phyloP scores from a whole-genome alignment of 2,329 filamentous ascomycete genomes.

The Colletotrichum sp. region DNA sequence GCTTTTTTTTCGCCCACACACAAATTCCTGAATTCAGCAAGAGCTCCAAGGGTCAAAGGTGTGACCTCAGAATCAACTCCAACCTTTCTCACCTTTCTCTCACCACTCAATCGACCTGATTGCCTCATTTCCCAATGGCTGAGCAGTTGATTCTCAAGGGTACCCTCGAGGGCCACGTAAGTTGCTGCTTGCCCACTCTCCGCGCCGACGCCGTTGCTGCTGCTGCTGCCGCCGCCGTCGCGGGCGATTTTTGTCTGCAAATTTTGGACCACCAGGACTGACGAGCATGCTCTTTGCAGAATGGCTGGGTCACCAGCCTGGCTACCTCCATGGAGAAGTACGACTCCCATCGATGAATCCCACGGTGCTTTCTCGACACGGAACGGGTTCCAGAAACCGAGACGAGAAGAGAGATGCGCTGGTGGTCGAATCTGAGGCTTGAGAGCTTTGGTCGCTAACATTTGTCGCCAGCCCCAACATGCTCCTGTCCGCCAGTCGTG shows the following conservation, averaged over 20 bases:
- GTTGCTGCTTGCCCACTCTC: slow-evolving; percentile 37
- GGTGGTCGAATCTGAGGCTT: slow-evolving; percentile 18
- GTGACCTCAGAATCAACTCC: slow-evolving; percentile 33
- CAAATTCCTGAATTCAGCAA: slow-evolving; percentile 44
- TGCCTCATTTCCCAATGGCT: slow-evolving; percentile 69
- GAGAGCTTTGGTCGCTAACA: slow-evolving; percentile 28
- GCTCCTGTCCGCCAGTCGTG: slow-evolving; percentile 95
- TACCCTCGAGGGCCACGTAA: slow-evolving; percentile 95
- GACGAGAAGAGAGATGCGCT: slow-evolving; percentile 1
- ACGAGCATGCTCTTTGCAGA: slow-evolving; percentile 48
- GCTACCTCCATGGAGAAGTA: slow-evolving; percentile 99
- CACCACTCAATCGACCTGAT: slow-evolving; percentile 45
- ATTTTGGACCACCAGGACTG: slow-evolving; percentile 16
- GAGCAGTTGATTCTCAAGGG: slow-evolving; percentile 96
- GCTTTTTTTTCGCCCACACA: slow-evolving; percentile 56
- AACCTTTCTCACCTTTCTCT: slow-evolving; percentile 34
- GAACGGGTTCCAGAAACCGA: slow-evolving; percentile 11
- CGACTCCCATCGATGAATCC: slow-evolving; percentile 35
- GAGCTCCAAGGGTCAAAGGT: slow-evolving; percentile 20
- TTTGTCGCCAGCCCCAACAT: slow-evolving; percentile 82
- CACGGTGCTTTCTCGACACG: not conserved
- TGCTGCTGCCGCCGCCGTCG: not conserved
- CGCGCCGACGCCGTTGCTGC: slow-evolving; percentile 29
- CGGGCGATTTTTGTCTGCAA: not conserved
- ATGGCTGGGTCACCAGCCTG: slow-evolving; percentile 98